These are phyloP conservation scores for Piloderma croceum DNA, from an alignment of 768 basidiomycete genomes.

Conservation along the genomic window DNA sequence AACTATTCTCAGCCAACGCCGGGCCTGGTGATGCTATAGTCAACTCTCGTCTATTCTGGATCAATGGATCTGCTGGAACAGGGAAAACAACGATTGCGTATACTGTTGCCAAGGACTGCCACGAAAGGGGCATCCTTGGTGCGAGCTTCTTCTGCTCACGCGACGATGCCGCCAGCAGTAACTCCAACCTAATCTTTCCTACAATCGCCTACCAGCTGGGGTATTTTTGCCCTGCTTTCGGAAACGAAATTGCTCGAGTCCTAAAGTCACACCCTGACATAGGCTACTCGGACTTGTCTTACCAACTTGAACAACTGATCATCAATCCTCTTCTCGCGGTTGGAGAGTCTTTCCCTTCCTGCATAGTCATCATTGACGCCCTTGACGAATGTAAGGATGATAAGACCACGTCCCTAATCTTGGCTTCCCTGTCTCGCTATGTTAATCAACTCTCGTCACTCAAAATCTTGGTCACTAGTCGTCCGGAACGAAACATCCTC, in stretches of 20 bases:
- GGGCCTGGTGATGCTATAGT: no score
- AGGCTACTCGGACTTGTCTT: constrained; percentile 2
- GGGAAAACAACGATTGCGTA: constrained; percentile 19
- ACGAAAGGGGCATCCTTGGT: constrained; percentile 9
- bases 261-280: constrained; percentile 9
- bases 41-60: no score
- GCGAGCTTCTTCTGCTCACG: constrained; percentile 22
- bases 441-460: neutral
- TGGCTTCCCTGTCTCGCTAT: neutral
- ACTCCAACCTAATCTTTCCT: constrained; percentile 11
- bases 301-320: constrained; percentile 16
- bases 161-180: constrained; percentile 9
- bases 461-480: neutral
- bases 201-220: constrained; percentile 17
- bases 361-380: constrained; percentile 18
- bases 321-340: constrained; percentile 10
- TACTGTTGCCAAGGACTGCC: constrained; percentile 1
- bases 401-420: constrained; percentile 8
- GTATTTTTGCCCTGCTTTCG: constrained; percentile 5
- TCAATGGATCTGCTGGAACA: constrained; percentile 17
- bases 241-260: constrained; percentile 1
- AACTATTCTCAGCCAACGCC: no score
- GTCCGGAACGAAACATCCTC: neutral
- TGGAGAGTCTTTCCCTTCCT: neutral
- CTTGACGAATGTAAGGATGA: constrained; percentile 17